Evolutionary conservation across 352 stramenopile genomes (phyloP).

Genomic region (Globisporangium uncinulatum): DNA sequence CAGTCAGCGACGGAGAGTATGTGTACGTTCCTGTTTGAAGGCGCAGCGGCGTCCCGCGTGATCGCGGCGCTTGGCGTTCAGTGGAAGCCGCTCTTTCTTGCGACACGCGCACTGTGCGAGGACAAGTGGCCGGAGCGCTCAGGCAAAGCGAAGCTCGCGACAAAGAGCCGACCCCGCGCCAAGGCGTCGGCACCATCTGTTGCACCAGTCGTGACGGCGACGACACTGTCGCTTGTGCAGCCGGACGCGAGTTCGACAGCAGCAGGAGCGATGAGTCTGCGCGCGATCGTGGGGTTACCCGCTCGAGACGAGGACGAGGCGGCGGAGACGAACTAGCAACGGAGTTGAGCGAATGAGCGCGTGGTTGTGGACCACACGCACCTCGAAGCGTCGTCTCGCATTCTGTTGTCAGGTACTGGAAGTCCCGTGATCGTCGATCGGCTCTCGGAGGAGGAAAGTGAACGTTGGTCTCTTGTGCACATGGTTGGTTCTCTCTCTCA

Average conservation of each 20-base stretch:
- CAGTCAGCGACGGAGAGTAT: neutral
- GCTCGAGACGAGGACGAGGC: no score
- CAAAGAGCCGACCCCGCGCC: conserved; percentile 22
- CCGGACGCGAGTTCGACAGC: neutral
- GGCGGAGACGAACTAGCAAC: no score
- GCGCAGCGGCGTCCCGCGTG: neutral
- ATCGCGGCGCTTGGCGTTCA: neutral
- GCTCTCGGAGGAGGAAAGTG: no score
- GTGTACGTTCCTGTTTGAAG: neutral
- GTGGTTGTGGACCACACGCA: no score
- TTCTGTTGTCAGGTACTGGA: no score
- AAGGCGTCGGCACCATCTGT: conserved; percentile 10
- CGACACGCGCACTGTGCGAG: conserved; percentile 48
- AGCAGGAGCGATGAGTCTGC: conserved; percentile 1
- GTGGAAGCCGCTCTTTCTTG: conserved; percentile 34
- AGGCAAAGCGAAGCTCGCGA: conserved; percentile 28
- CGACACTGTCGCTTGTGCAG: neutral
- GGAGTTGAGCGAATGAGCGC: no score
- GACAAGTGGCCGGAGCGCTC: conserved; percentile 57
- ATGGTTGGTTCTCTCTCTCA: no score
- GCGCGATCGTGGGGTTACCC: no score
- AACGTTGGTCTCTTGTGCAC: no score
- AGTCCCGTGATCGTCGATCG: no score
- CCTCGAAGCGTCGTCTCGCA: no score
- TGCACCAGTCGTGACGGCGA: neutral